phyloP scores from a whole-genome alignment of 2,329 filamentous ascomycete species.

The Cordyceps cateniannulata region DNA sequence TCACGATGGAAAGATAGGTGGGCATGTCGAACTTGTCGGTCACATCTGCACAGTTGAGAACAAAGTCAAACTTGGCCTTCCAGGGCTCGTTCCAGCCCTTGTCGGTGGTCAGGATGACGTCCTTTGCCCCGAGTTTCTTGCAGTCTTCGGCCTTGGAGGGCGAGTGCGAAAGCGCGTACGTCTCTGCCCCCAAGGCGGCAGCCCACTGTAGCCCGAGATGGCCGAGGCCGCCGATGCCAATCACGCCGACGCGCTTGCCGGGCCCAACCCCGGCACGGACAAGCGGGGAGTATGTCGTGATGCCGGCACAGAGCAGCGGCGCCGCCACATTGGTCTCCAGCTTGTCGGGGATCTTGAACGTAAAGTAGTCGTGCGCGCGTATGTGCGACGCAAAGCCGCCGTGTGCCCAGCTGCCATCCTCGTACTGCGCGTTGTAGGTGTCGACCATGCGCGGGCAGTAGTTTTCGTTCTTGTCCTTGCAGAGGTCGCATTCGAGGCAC shows the following conservation, averaged over 20 bases:
- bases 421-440: constrained; percentile 51
- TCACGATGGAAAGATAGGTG: constrained; percentile 44
- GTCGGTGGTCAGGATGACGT: constrained; percentile 38
- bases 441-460: constrained; percentile 42
- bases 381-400: constrained; percentile 54
- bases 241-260: constrained; percentile 63
- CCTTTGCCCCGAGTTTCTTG: constrained; percentile 55
- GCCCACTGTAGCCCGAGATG: constrained; percentile 69
- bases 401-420: constrained; percentile 50
- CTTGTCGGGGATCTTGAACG: constrained; percentile 50
- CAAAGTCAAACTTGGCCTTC: constrained; percentile 42
- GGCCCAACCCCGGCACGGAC: constrained; percentile 60
- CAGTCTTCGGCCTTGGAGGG: constrained; percentile 53
- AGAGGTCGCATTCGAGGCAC: constrained; percentile 45
- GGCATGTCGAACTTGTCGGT: constrained; percentile 48
- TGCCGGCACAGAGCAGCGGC: constrained; percentile 71
- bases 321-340: constrained; percentile 45
- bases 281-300: constrained; percentile 67
- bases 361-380: constrained; percentile 50
- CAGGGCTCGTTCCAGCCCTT: constrained; percentile 53
- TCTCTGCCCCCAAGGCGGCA: constrained; percentile 61
- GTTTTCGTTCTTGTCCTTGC: constrained; percentile 43
- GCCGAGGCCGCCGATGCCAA: constrained; percentile 67
- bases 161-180: constrained; percentile 57
- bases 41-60: constrained; percentile 44